Percentiles rank a stretch among this genome's conserved stretches.
Evolutionary conservation across 495 filamentous ascomycete species (phyloP).

Genomic region (Penicillium longicatenatum): DNA sequence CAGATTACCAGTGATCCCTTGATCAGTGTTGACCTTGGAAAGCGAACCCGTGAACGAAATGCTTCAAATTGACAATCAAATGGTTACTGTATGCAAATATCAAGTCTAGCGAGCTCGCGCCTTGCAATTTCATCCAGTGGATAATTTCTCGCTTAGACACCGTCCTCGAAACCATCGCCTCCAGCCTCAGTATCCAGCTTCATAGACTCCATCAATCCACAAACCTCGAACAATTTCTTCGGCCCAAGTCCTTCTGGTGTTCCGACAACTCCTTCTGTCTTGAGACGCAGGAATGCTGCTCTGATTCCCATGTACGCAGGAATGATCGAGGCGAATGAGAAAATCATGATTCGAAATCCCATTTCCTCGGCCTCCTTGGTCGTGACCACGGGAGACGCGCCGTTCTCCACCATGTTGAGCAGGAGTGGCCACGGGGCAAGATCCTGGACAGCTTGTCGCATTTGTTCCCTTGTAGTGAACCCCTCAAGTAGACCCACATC

Average conservation of each 20-base stretch:
- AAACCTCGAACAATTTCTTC: constrained; percentile 56
- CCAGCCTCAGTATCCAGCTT: constrained; percentile 58
- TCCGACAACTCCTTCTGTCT: constrained; percentile 50
- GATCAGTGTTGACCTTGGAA: neutral
- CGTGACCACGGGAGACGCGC: constrained; percentile 58
- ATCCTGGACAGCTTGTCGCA: constrained; percentile 51
- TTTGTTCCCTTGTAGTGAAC: constrained; percentile 56
- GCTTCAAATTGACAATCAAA: neutral
- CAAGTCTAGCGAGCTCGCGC: neutral
- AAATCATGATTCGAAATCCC: constrained; percentile 67
- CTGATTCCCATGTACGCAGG: constrained; percentile 57
- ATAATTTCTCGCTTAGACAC: constrained; percentile 26
- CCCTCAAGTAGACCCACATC: constrained; percentile 70
- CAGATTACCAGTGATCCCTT: neutral
- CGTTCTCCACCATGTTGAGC: constrained; percentile 66
- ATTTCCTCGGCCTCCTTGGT: constrained; percentile 58
- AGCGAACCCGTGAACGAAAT: neutral
- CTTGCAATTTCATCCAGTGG: neutral
- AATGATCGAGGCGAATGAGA: constrained; percentile 53
- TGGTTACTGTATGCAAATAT: constrained; percentile 6
- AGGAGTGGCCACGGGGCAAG: constrained; percentile 60
- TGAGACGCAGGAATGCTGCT: constrained; percentile 45
- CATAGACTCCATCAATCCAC: constrained; percentile 60
- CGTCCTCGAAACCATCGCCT: constrained; percentile 47
- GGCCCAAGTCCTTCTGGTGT: constrained; percentile 49